phyloP scores from a whole-genome alignment of 441 rosid genomes.

The Daphne laureola region DNA sequence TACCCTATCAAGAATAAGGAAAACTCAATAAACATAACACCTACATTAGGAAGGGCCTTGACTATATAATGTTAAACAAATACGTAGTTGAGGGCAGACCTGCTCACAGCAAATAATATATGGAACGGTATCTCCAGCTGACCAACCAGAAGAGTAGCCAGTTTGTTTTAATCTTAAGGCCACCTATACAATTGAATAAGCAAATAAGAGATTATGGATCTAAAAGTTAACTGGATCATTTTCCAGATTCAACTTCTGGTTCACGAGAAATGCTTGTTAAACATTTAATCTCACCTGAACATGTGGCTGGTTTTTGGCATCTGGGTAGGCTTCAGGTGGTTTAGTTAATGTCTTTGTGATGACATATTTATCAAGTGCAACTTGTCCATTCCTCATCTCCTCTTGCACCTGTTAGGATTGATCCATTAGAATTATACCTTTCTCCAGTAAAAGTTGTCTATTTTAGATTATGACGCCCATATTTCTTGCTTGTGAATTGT shows the following conservation, averaged over 20 bases:
- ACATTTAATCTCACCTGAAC: conserved; percentile 58
- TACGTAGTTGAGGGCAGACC: conserved; percentile 35
- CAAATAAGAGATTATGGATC: neutral
- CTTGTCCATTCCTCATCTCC: conserved; percentile 91
- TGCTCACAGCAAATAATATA: conserved; percentile 91
- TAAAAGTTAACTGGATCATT: no score
- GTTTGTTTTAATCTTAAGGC: conserved; percentile 85
- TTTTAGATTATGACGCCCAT: neutral
- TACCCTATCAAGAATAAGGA: conserved; percentile 41
- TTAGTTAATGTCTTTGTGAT: conserved; percentile 93
- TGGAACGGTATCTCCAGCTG: conserved; percentile 84
- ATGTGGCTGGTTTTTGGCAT: conserved; percentile 97
- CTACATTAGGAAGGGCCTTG: conserved; percentile 6
- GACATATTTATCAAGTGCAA: conserved; percentile 79
- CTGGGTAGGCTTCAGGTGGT: conserved; percentile 91
- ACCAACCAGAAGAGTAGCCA: conserved; percentile 79
- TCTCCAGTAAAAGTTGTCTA: neutral
- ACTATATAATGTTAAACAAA: conserved; percentile 1
- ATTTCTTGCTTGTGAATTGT: neutral
- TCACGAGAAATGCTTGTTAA: no score
- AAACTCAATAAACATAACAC: conserved; percentile 4
- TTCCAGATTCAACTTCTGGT: no score
- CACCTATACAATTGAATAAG: conserved; percentile 46
- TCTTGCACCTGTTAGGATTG: conserved; percentile 65
- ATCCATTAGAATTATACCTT: no score